Evolutionary conservation across 805 yeast species (phyloP).

Genomic region (Myxozyma mucilagina): DNA sequence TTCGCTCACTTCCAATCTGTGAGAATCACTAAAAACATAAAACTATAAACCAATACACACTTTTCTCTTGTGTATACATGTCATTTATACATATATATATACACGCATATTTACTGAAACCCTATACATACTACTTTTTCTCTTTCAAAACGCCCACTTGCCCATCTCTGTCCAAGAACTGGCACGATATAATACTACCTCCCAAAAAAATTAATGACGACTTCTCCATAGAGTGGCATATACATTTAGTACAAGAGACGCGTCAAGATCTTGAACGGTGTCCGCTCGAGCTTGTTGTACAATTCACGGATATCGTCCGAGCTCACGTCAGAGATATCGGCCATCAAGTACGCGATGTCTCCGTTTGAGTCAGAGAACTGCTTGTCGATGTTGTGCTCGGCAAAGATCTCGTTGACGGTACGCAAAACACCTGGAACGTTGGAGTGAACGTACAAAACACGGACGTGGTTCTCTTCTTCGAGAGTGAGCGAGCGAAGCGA

Average conservation of each 20-base stretch:
- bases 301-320: slow-evolving; percentile 78
- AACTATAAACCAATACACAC: too few species aligned
- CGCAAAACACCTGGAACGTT: slow-evolving; percentile 98
- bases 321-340: slow-evolving; percentile 87
- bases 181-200: too few species aligned
- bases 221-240: neutral
- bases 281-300: slow-evolving; percentile 80
- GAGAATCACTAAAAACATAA: too few species aligned
- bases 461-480: slow-evolving; percentile 79
- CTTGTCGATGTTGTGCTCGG: slow-evolving; percentile 93
- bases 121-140: neutral
- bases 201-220: too few species aligned
- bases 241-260: slow-evolving; percentile 74
- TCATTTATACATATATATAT: neutral
- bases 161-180: neutral
- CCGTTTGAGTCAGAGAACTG: slow-evolving; percentile 98
- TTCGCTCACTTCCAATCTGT: too few species aligned
- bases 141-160: neutral
- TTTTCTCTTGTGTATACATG: too few species aligned
- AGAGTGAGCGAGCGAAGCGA: slow-evolving; percentile 81
- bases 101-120: neutral
- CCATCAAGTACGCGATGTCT: slow-evolving; percentile 95
- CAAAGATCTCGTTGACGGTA: slow-evolving; percentile 92
- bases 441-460: slow-evolving; percentile 94
- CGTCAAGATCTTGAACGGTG: slow-evolving; percentile 87